These are phyloP conservation scores for Fusarium nodosum DNA, from an alignment of 2,329 filamentous ascomycete genomes.

Conservation along the genomic window DNA sequence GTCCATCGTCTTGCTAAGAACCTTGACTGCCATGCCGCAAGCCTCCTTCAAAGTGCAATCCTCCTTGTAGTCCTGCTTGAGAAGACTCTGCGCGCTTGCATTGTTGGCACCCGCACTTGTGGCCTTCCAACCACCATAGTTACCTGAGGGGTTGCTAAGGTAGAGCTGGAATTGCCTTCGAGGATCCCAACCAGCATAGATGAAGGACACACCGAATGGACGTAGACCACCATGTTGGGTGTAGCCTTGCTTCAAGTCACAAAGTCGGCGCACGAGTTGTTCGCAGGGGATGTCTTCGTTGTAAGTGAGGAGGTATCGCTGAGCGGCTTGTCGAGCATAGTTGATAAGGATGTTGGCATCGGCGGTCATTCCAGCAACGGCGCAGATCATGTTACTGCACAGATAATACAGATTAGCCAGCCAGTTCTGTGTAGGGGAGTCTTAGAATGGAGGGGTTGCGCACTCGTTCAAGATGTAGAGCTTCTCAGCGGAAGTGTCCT, in stretches of 20 bases:
- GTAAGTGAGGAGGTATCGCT: conserved; percentile 98
- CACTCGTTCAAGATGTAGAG: conserved; percentile 99
- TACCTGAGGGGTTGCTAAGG: conserved; percentile 98
- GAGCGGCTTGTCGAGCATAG: conserved; percentile 96
- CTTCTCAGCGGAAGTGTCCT: conserved; percentile 99
- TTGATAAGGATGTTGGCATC: conserved; percentile 99
- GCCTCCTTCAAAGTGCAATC: conserved; percentile 96
- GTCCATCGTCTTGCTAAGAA: conserved; percentile 99
- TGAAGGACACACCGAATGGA: conserved; percentile 98
- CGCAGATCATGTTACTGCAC: conserved; percentile 98
- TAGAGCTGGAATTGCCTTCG: conserved; percentile 98
- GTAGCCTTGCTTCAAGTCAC: conserved; percentile 99
- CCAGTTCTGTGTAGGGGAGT: not conserved
- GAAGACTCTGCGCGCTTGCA: conserved; percentile 92
- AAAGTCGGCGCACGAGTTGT: conserved; percentile 95
- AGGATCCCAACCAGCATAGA: conserved; percentile 98
- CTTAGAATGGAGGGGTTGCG: conserved; percentile 51
- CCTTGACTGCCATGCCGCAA: conserved; percentile 97
- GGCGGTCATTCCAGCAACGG: conserved; percentile 98
- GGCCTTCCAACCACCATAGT: conserved; percentile 99
- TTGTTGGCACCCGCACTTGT: conserved; percentile 99
- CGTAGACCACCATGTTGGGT: conserved; percentile 98
- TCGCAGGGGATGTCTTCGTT: conserved; percentile 99
- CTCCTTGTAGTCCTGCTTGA: conserved; percentile 99
- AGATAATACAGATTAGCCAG: conserved; percentile 22